phyloP scores from a whole-genome alignment of 2,329 filamentous ascomycete genomes.

The Aspergillus aculeatus region DNA sequence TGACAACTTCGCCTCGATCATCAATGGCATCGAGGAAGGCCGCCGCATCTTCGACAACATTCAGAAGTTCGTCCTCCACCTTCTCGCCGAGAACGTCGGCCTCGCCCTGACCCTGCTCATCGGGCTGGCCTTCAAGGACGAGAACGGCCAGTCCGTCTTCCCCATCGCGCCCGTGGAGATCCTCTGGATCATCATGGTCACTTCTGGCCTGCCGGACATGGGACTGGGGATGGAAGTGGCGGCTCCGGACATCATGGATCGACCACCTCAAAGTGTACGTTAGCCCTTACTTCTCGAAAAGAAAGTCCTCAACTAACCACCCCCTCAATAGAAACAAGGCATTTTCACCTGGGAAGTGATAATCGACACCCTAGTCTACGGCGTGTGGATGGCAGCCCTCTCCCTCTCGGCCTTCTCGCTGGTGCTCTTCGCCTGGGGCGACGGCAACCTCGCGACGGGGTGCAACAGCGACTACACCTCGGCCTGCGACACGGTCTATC shows the following conservation, averaged over 20 bases:
- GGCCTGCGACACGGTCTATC: conserved; percentile 64
- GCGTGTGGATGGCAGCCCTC: conserved; percentile 71
- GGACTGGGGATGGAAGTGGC: conserved; percentile 79
- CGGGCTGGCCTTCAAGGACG: conserved; percentile 78
- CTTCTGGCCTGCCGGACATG: conserved; percentile 83
- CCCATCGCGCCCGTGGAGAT: conserved; percentile 83
- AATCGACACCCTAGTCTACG: conserved; percentile 77
- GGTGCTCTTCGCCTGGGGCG: conserved; percentile 62
- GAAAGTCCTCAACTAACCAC: background rate
- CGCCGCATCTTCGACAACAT: conserved; percentile 87
- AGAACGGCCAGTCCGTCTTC: conserved; percentile 71
- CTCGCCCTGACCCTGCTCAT: conserved; percentile 79
- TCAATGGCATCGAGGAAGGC: conserved; percentile 79
- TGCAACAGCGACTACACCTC: conserved; percentile 61
- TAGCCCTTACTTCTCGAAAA: background rate
- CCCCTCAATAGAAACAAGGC: conserved; percentile 51
- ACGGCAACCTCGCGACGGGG: conserved; percentile 57
- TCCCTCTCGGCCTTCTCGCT: conserved; percentile 64
- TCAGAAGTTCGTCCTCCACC: conserved; percentile 80
- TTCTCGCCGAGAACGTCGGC: conserved; percentile 78
- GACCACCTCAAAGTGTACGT: conserved; percentile 65
- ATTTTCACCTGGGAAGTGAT: conserved; percentile 78
- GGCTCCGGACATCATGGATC: conserved; percentile 72
- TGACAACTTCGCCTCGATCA: conserved; percentile 85
- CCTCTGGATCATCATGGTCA: conserved; percentile 93